Conservation (phyloP, 805 yeast genomes). For the Cyberlindnera euphorbiiphila region DNA sequence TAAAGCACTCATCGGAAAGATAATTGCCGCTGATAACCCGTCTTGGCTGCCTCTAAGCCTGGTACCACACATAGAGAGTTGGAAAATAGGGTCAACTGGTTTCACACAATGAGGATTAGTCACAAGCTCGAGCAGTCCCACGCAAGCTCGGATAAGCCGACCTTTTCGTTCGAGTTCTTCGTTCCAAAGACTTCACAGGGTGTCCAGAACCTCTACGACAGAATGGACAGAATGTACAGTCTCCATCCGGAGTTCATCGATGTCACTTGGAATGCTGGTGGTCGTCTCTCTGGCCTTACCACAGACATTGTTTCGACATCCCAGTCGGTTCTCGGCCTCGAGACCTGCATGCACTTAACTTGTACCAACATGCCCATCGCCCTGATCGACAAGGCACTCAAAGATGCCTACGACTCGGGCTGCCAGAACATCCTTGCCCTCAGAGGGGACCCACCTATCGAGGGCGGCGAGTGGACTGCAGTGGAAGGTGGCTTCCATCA, state of each 20-base stretch:
- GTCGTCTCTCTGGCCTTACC: constrained; percentile 75
- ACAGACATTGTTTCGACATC: constrained; percentile 90
- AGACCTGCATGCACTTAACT: constrained; percentile 97
- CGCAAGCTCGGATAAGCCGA: constrained; percentile 40
- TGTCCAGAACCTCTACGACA: constrained; percentile 89
- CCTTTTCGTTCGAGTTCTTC: constrained; percentile 94
- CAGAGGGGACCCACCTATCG: constrained; percentile 92
- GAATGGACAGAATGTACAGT: constrained; percentile 97
- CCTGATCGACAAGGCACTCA: constrained; percentile 78
- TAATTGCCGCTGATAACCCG: too few relatives aligned
- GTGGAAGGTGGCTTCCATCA: constrained; percentile 76
- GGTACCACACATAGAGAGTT: too few relatives aligned
- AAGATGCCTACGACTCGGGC: constrained; percentile 83
- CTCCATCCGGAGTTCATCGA: constrained; percentile 89
- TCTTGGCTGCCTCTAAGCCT: too few relatives aligned
- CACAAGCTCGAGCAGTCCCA: constrained; percentile 35
- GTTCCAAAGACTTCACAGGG: constrained; percentile 98
- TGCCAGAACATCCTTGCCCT: constrained; percentile 93
- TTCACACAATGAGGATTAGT: constrained; percentile 38
- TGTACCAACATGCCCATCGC: constrained; percentile 90
- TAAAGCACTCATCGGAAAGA: too few relatives aligned
- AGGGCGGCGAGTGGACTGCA: constrained; percentile 41
- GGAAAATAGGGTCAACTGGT: too few relatives aligned
- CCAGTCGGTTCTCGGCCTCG: constrained; percentile 85
- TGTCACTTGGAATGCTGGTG: constrained; percentile 99